phyloP scores from a whole-genome alignment of 345 rosid genomes.

The Carallia brachiata region DNA sequence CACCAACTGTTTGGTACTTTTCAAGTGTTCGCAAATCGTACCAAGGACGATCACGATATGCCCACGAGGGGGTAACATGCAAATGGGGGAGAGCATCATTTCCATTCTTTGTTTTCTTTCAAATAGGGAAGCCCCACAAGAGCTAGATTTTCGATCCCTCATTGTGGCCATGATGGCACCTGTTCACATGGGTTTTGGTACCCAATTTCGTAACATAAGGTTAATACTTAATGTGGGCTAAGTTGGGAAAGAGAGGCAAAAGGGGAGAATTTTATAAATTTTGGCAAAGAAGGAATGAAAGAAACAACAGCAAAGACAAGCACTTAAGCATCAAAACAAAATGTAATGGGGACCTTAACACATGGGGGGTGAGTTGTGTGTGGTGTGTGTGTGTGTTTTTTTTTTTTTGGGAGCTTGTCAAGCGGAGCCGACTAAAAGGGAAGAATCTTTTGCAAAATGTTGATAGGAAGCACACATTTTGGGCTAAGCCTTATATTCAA shows the following conservation, averaged over 20 bases:
- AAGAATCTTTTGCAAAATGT: conserved; percentile 49
- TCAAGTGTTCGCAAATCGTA: conserved; percentile 32
- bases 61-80: conserved; percentile 61
- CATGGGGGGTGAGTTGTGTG: conserved; percentile 54
- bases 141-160: conserved; percentile 18
- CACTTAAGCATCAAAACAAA: conserved; percentile 47
- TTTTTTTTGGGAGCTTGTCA: conserved; percentile 20
- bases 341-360: conserved; percentile 74
- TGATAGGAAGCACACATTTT: conserved; percentile 52
- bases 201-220: conserved; percentile 22
- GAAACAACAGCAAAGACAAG: conserved; percentile 64
- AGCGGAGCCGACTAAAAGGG: conserved; percentile 58
- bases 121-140: conserved; percentile 26
- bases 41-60: conserved; percentile 37
- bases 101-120: conserved; percentile 26
- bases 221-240: conserved; percentile 31
- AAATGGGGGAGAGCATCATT: conserved; percentile 21
- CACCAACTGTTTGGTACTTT: conserved; percentile 33
- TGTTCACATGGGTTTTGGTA: conserved; percentile 42
- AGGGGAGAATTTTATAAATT: not conserved
- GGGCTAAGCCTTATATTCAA: conserved; percentile 15
- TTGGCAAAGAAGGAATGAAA: conserved; percentile 12
- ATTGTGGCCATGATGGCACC: conserved; percentile 34
- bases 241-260: conserved; percentile 18
- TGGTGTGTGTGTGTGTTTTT: not conserved